These are phyloP conservation scores for Tolypocladium ophioglossoides DNA, from an alignment of 2,329 filamentous ascomycete genomes.

Conservation along the genomic window DNA sequence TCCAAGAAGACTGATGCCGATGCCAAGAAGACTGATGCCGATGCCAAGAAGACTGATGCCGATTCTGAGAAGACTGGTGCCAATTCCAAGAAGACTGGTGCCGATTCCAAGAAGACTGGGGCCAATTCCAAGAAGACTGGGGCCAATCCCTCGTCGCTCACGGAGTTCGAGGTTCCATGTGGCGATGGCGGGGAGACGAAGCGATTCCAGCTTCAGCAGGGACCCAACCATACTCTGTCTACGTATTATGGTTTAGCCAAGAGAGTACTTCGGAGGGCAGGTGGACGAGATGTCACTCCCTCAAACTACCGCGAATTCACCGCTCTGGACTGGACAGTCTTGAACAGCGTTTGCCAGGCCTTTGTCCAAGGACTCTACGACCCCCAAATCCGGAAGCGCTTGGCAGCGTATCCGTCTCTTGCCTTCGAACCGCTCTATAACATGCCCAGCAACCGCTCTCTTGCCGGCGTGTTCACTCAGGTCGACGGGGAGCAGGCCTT, in stretches of 20 bases:
- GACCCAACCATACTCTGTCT: constrained; percentile 26
- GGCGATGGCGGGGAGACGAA: constrained; percentile 7
- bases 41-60: not conserved
- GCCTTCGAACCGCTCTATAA: constrained; percentile 18
- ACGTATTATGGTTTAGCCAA: constrained; percentile 40
- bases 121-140: constrained; percentile 1
- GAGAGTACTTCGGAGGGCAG: constrained; percentile 35
- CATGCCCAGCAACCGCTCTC: constrained; percentile 29
- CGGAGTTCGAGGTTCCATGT: constrained; percentile 12
- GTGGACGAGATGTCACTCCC: constrained; percentile 38
- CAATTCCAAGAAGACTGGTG: constrained; percentile 1
- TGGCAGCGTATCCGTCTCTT: constrained; percentile 38
- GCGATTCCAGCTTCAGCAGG: constrained; percentile 29
- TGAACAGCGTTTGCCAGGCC: constrained; percentile 40
- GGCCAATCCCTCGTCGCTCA: constrained; percentile 2
- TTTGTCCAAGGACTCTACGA: constrained; percentile 46
- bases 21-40: constrained; percentile 1
- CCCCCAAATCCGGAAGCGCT: constrained; percentile 28
- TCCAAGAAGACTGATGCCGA: constrained; percentile 1
- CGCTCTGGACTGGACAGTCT: constrained; percentile 31
- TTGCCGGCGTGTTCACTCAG: constrained; percentile 42
- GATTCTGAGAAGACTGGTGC: not conserved
- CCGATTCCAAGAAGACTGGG: constrained; percentile 1
- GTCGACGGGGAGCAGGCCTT: constrained; percentile 45
- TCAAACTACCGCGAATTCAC: constrained; percentile 34